A percentile compares a stretch with the other conserved stretches of the same genome.
These are phyloP conservation scores for Parvularia atlantis DNA, from an alignment of 78 protist genomes.

Conservation along the genomic window DNA sequence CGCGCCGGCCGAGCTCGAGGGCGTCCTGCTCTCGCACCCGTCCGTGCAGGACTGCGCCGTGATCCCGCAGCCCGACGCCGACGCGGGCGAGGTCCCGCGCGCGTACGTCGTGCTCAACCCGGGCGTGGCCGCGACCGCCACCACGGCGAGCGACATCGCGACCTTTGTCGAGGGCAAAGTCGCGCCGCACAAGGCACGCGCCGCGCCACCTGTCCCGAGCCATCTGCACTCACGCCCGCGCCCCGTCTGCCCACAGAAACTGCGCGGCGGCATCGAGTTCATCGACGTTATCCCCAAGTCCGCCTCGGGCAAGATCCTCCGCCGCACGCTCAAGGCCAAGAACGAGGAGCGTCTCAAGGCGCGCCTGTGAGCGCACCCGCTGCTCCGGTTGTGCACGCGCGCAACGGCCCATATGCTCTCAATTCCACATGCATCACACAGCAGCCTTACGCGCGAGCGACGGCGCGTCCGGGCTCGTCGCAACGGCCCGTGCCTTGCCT, in stretches of 20 bases:
- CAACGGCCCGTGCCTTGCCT: too few relatives aligned
- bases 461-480: too few relatives aligned
- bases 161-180: background rate
- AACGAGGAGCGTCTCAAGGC: background rate
- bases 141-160: background rate
- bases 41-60: conserved; percentile 53
- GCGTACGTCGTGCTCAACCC: conserved; percentile 62
- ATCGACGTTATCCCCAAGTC: conserved; percentile 53
- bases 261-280: conserved; percentile 41
- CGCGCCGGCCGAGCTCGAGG: conserved; percentile 83
- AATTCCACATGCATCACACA: too few relatives aligned
- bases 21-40: conserved; percentile 42
- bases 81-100: conserved; percentile 61
- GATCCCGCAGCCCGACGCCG: conserved; percentile 38
- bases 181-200: background rate
- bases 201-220: conserved; percentile 13
- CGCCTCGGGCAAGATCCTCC: conserved; percentile 65
- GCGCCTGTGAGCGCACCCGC: too few relatives aligned
- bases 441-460: too few relatives aligned
- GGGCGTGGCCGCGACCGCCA: background rate
- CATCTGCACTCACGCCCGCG: conserved; percentile 18
- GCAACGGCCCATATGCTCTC: too few relatives aligned
- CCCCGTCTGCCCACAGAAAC: conserved; percentile 41
- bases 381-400: too few relatives aligned
- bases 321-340: conserved; percentile 6